Conservation (phyloP, 768 basidiomycete species). For the Russula virescens region DNA sequence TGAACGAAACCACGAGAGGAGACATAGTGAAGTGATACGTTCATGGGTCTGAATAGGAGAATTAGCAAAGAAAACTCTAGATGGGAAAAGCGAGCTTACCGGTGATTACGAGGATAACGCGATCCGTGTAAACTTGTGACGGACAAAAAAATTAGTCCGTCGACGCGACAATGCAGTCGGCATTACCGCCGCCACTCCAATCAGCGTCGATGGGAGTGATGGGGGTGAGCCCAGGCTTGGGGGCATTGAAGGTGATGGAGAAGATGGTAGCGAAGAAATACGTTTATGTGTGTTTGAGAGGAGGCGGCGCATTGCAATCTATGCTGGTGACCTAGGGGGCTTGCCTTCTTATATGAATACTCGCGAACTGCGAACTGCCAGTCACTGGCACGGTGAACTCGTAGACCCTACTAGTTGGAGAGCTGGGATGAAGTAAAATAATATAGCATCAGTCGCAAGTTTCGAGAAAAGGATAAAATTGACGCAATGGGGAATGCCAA, state of each 20-base stretch:
- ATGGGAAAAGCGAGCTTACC: neutral
- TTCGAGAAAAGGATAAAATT: too few relatives aligned
- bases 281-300: neutral
- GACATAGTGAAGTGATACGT: neutral
- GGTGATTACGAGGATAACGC: neutral
- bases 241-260: neutral
- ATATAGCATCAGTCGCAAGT: too few relatives aligned
- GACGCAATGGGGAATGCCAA: too few relatives aligned
- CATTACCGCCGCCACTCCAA: neutral
- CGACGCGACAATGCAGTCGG: neutral
- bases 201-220: neutral
- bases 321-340: too few relatives aligned
- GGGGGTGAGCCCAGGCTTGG: neutral
- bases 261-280: neutral
- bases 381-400: too few relatives aligned
- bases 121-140: too few relatives aligned
- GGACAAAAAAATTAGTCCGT: too few relatives aligned
- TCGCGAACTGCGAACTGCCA: too few relatives aligned
- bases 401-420: too few relatives aligned
- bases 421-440: too few relatives aligned
- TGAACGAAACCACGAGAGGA: neutral
- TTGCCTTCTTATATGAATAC: too few relatives aligned
- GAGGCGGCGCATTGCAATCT: neutral
- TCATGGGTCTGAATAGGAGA: neutral
- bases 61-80: neutral